phyloP scores from a whole-genome alignment of 2,329 filamentous ascomycete species.

The Aaosphaeria pasadenensis region DNA sequence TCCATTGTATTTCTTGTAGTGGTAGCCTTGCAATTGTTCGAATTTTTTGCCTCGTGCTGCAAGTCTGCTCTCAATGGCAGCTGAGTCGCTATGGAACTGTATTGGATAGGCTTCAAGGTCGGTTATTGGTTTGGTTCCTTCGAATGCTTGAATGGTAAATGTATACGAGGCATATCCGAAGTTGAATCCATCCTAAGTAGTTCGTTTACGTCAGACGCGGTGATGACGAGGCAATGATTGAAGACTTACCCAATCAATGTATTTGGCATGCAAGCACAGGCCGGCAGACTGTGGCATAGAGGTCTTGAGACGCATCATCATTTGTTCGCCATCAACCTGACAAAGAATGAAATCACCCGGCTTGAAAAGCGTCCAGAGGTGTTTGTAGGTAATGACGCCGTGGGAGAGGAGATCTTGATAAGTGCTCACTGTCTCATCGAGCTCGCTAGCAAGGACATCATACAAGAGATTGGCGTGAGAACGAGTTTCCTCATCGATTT shows the following conservation, averaged over 20 bases:
- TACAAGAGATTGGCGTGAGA: constrained; percentile 35
- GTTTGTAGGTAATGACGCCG: constrained; percentile 35
- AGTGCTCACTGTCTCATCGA: constrained; percentile 33
- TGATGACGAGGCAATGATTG: constrained; percentile 10
- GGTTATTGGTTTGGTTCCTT: constrained; percentile 13
- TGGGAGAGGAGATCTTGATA: constrained; percentile 30
- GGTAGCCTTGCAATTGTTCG: constrained; percentile 15
- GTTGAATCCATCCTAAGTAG: constrained; percentile 12
- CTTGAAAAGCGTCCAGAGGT: constrained; percentile 40
- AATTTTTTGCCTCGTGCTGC: constrained; percentile 17
- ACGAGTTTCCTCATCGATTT: constrained; percentile 22
- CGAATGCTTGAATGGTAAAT: constrained; percentile 13
- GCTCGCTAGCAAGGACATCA: constrained; percentile 31
- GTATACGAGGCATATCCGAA: constrained; percentile 17
- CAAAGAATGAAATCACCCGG: constrained; percentile 18
- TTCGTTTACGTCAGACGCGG: no score
- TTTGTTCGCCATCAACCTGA: constrained; percentile 24
- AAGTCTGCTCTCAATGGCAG: constrained; percentile 11
- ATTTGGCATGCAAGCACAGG: constrained; percentile 12
- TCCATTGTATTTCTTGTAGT: constrained; percentile 19
- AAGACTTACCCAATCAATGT: background rate
- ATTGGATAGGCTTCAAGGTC: constrained; percentile 14
- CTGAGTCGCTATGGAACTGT: constrained; percentile 9
- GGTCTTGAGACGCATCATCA: constrained; percentile 12
- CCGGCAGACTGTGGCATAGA: background rate